These are phyloP conservation scores for Podila verticillata DNA, from an alignment of 192 early-diverging fungal species.

Conservation along the genomic window DNA sequence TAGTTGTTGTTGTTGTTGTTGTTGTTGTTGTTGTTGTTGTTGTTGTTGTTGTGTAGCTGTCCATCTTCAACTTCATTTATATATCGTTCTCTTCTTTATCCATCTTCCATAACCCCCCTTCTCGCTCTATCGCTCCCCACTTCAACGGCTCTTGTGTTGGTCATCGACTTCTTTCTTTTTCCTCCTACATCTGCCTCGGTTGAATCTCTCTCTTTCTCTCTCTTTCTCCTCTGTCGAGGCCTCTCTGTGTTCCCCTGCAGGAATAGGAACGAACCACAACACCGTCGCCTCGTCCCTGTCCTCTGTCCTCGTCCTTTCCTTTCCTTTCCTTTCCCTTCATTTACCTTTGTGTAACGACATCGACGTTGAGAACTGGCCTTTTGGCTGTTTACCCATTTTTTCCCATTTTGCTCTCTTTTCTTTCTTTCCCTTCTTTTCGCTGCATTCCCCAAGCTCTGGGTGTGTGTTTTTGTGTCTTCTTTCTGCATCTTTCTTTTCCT, in stretches of 20 bases:
- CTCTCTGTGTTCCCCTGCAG: too few species aligned
- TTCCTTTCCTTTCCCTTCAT: neutral
- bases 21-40: neutral
- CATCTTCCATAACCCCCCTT: neutral
- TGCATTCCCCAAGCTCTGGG: neutral
- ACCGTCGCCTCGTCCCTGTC: neutral
- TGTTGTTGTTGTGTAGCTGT: neutral
- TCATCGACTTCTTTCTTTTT: too few species aligned
- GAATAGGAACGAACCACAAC: too few species aligned
- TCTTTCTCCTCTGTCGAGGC: too few species aligned
- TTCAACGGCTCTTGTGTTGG: too few species aligned
- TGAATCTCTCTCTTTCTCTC: too few species aligned
- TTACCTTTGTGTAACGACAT: neutral
- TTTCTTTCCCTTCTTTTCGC: neutral
- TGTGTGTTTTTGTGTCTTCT: neutral
- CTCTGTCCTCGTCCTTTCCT: neutral
- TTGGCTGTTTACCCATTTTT: too few species aligned
- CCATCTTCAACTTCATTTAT: neutral
- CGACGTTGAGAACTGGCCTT: too few species aligned
- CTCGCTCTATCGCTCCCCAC: too few species aligned
- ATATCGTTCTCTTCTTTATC: neutral
- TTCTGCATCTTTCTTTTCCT: conserved; percentile 3
- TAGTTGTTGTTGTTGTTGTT: neutral
- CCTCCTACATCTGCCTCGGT: too few species aligned
- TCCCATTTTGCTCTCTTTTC: neutral